Evolutionary conservation across 73 alveolate genomes (phyloP).

Genomic region (Halteria grandinella): DNA sequence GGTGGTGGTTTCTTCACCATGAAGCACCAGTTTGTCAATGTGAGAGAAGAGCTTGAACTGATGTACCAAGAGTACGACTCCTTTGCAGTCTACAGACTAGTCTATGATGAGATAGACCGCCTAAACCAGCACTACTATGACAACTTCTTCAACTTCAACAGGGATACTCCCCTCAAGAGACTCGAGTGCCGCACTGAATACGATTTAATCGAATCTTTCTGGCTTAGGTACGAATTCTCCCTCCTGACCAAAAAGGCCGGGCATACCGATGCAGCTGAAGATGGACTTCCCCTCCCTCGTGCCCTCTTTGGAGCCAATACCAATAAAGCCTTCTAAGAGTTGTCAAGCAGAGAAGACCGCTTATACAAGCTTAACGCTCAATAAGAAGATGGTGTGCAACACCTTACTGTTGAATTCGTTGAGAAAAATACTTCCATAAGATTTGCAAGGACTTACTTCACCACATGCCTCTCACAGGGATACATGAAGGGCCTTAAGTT

Average conservation of each 20-base stretch:
- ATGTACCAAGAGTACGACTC: constrained; percentile 68
- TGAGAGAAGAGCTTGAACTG: constrained; percentile 52
- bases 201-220: constrained; percentile 51
- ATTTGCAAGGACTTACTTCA: constrained; percentile 68
- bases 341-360: constrained; percentile 26
- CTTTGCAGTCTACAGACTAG: constrained; percentile 49
- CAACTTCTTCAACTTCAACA: constrained; percentile 55
- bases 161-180: constrained; percentile 52
- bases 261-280: constrained; percentile 22
- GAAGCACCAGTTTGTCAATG: constrained; percentile 60
- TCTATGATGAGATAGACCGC: constrained; percentile 65
- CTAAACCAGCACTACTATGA: constrained; percentile 59
- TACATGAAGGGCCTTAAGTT: constrained; percentile 62
- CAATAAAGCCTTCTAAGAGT: constrained; percentile 13
- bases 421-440: constrained; percentile 59
- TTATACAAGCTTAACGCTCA: constrained; percentile 46
- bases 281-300: constrained; percentile 59
- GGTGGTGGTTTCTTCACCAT: constrained; percentile 77
- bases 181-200: constrained; percentile 64
- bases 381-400: constrained; percentile 44
- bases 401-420: constrained; percentile 58
- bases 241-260: constrained; percentile 25
- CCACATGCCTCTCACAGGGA: constrained; percentile 17
- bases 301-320: constrained; percentile 58
- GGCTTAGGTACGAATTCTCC: constrained; percentile 59